Conservation (phyloP, 768 basidiomycete genomes). For the Lactifluus echinatus region DNA sequence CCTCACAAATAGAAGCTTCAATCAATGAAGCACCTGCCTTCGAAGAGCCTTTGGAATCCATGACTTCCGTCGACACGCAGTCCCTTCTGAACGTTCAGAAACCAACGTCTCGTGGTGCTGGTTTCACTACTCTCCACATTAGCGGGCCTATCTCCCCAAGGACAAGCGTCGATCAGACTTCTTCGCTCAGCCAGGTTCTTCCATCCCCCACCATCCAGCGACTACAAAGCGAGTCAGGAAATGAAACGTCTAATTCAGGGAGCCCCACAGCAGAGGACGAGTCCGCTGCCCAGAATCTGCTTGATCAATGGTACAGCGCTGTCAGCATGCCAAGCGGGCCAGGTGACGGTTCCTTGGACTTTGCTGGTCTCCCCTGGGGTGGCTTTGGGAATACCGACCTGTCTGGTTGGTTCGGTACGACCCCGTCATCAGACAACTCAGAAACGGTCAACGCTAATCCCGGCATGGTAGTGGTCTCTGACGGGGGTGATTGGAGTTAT, state of each 20-base stretch:
- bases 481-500: constrained; percentile 19
- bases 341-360: constrained; percentile 30
- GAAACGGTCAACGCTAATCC: neutral
- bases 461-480: constrained; percentile 1
- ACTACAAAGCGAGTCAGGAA: constrained; percentile 45
- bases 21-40: constrained; percentile 8
- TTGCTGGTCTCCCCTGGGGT: constrained; percentile 22
- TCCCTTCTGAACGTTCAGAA: constrained; percentile 11
- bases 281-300: constrained; percentile 61
- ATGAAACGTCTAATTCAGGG: constrained; percentile 56
- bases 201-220: constrained; percentile 51
- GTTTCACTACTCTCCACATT: constrained; percentile 4
- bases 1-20: constrained; percentile 36
- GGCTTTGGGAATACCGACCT: constrained; percentile 19
- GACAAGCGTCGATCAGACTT: constrained; percentile 25
- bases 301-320: constrained; percentile 83
- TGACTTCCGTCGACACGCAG: constrained; percentile 5
- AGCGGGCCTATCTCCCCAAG: constrained; percentile 17
- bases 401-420: constrained; percentile 20
- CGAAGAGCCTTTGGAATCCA: constrained; percentile 12
- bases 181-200: constrained; percentile 28
- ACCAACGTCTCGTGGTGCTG: constrained; percentile 24
- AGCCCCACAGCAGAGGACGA: constrained; percentile 65
- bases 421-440: neutral
- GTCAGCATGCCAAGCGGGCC: constrained; percentile 41